phyloP scores from a whole-genome alignment of 306 rosid species.

The Canavalia gladiata region DNA sequence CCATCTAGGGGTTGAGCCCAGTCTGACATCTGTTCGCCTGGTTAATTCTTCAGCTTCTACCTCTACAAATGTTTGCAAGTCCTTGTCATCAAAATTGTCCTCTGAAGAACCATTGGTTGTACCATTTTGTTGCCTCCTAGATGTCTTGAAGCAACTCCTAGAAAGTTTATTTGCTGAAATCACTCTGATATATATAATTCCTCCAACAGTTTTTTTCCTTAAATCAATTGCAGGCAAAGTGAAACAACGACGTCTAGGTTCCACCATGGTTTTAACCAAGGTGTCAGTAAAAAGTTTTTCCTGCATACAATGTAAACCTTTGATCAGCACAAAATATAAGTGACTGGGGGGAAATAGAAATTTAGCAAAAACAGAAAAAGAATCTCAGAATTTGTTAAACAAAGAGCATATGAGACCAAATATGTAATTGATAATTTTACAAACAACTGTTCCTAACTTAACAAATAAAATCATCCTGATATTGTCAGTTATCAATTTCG shows the following conservation, averaged over 20 bases:
- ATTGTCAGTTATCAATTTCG: neutral
- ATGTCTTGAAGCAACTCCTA: slow-evolving; percentile 70
- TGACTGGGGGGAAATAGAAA: slow-evolving; percentile 16
- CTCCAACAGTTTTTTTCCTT: slow-evolving; percentile 85
- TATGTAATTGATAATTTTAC: slow-evolving; percentile 16
- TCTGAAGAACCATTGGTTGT: slow-evolving; percentile 61
- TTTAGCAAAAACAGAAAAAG: neutral
- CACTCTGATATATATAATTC: slow-evolving; percentile 80
- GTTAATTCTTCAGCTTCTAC: slow-evolving; percentile 86
- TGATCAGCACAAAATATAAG: slow-evolving; percentile 31
- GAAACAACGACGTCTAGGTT: slow-evolving; percentile 92
- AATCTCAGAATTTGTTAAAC: neutral
- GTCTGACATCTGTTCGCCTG: slow-evolving; percentile 72
- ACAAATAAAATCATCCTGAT: slow-evolving; percentile 15
- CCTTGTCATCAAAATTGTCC: slow-evolving; percentile 64
- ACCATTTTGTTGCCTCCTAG: slow-evolving; percentile 63
- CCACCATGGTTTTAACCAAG: slow-evolving; percentile 92
- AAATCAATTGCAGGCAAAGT: slow-evolving; percentile 83
- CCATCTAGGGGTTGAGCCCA: slow-evolving; percentile 89
- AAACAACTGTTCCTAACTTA: slow-evolving; percentile 22
- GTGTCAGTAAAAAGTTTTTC: slow-evolving; percentile 83
- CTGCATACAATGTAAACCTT: slow-evolving; percentile 53
- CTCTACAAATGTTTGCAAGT: slow-evolving; percentile 89
- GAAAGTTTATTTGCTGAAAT: slow-evolving; percentile 82
- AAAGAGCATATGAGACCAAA: slow-evolving; percentile 12